These are phyloP conservation scores for Luffa acutangula DNA, from an alignment of 306 rosid species.

Conservation along the genomic window DNA sequence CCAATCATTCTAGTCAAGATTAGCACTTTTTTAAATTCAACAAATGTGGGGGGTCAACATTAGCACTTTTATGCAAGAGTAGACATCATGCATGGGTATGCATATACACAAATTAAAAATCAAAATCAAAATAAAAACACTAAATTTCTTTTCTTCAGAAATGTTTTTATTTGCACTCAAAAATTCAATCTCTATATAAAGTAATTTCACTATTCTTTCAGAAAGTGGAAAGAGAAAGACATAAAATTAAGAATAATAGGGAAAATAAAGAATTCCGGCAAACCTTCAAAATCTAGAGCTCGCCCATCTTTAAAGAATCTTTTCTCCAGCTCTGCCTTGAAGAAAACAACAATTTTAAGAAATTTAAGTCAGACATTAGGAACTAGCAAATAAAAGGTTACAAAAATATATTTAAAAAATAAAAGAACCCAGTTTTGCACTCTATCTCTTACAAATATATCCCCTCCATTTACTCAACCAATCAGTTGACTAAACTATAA, in stretches of 20 bases:
- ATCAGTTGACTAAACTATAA: background rate
- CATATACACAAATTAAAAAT: background rate
- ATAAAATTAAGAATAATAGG: background rate
- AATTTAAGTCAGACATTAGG: background rate
- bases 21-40: background rate
- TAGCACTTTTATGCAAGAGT: background rate
- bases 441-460: background rate
- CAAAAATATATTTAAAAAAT: background rate
- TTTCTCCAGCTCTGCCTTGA: constrained; percentile 66
- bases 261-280: background rate
- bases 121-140: background rate
- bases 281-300: constrained; percentile 76
- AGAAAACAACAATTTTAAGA: constrained; percentile 15
- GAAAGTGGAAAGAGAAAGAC: background rate
- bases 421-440: background rate
- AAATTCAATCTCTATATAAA: background rate
- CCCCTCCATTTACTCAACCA: background rate
- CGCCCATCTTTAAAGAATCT: constrained; percentile 80
- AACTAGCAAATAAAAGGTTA: background rate
- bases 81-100: background rate
- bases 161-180: background rate
- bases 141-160: background rate
- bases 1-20: background rate
- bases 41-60: background rate
- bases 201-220: background rate